These are phyloP conservation scores for Lichtheimia ramosa DNA, from an alignment of 371 early-diverging fungal genomes.

Conservation along the genomic window DNA sequence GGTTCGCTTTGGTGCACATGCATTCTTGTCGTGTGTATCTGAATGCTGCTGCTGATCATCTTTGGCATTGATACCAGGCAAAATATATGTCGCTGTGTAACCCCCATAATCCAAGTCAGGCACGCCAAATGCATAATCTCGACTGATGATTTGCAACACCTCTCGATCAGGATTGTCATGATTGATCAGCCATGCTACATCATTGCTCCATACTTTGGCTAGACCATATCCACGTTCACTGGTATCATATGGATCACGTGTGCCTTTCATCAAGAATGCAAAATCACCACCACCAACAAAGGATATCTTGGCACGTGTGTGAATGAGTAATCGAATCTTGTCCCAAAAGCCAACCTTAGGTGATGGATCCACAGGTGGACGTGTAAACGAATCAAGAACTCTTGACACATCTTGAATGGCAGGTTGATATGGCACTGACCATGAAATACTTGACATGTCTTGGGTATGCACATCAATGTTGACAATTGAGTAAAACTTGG, in stretches of 20 bases:
- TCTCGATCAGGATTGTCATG: constrained; percentile 42
- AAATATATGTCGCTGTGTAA: constrained; percentile 22
- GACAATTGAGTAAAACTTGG: constrained; percentile 63
- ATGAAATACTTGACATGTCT: constrained; percentile 41
- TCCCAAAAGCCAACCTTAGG: constrained; percentile 79
- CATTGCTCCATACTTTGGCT: constrained; percentile 46
- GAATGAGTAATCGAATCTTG: constrained; percentile 69
- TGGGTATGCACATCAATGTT: constrained; percentile 47
- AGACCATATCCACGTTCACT: constrained; percentile 46
- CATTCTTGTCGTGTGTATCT: not conserved
- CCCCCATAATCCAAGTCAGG: constrained; percentile 46
- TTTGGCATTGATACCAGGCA: constrained; percentile 2
- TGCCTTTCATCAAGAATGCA: constrained; percentile 45
- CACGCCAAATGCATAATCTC: constrained; percentile 47
- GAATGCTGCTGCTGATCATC: not conserved
- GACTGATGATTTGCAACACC: constrained; percentile 50
- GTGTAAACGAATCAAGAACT: constrained; percentile 63
- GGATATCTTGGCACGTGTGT: constrained; percentile 55
- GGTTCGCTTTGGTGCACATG: constrained; percentile 5
- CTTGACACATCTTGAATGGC: constrained; percentile 64
- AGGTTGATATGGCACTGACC: constrained; percentile 68
- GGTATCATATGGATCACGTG: constrained; percentile 49
- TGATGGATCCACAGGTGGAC: constrained; percentile 66
- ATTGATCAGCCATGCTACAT: constrained; percentile 39
- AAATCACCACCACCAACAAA: constrained; percentile 64